These are phyloP conservation scores for Quercus tomentella DNA, from an alignment of 331 rosid genomes.

Conservation along the genomic window DNA sequence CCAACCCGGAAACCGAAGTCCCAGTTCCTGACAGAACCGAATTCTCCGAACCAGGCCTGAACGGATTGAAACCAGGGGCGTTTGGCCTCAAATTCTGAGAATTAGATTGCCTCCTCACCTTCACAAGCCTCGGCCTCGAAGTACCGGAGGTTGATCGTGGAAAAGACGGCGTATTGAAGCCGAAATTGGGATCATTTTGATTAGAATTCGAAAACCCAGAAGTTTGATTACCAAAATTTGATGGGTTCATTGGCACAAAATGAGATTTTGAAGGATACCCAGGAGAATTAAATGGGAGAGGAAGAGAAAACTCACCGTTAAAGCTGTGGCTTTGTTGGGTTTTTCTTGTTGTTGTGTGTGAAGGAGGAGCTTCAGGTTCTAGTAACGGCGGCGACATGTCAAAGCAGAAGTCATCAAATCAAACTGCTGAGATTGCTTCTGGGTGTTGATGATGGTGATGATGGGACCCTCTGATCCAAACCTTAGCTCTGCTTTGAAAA, in stretches of 20 bases:
- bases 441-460: neutral
- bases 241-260: constrained; percentile 39
- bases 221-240: constrained; percentile 35
- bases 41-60: constrained; percentile 10
- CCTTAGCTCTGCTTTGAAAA: constrained; percentile 2
- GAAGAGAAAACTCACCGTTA: constrained; percentile 28
- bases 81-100: constrained; percentile 38
- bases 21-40: constrained; percentile 15
- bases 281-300: constrained; percentile 4
- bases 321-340: neutral
- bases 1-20: constrained; percentile 20
- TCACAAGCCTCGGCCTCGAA: constrained; percentile 57
- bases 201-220: constrained; percentile 40
- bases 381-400: constrained; percentile 43
- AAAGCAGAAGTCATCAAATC: constrained; percentile 45
- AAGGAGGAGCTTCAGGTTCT: constrained; percentile 32
- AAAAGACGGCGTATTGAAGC: constrained; percentile 39
- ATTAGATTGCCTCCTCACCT: constrained; percentile 52
- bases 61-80: constrained; percentile 47
- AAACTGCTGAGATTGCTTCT: constrained; percentile 4
- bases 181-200: constrained; percentile 29
- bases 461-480: constrained; percentile 16
- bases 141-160: constrained; percentile 42
- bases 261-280: constrained; percentile 21
- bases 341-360: neutral